These are phyloP conservation scores for Tolypocladium ophioglossoides DNA, from an alignment of 2,329 filamentous ascomycete genomes.

Conservation along the genomic window DNA sequence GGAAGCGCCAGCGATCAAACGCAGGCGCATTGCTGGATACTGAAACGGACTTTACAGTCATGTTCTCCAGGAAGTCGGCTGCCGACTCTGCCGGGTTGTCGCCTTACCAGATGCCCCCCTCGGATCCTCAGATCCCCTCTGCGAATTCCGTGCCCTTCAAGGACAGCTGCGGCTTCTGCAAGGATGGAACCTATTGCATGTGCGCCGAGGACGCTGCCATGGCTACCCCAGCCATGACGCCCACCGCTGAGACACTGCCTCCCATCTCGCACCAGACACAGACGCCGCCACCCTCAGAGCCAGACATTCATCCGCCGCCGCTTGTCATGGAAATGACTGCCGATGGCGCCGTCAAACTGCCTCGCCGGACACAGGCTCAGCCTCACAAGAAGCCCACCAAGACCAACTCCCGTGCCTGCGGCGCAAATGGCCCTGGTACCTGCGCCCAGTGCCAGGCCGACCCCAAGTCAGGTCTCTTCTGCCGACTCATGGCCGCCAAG, in stretches of 20 bases:
- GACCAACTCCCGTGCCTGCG: conserved; percentile 31
- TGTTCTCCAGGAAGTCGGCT: conserved; percentile 42
- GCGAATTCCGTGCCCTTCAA: conserved; percentile 33
- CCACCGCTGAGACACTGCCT: conserved; percentile 25
- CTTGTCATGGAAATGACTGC: conserved; percentile 49
- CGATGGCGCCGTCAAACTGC: conserved; percentile 51
- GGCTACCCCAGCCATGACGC: conserved; percentile 27
- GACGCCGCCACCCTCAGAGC: conserved; percentile 51
- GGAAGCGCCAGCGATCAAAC: conserved; percentile 44
- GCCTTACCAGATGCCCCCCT: conserved; percentile 1
- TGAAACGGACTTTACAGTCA: conserved; percentile 65
- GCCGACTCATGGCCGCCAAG: conserved; percentile 65
- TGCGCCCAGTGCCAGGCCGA: conserved; percentile 71
- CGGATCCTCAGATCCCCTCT: conserved; percentile 20
- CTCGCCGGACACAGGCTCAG: conserved; percentile 24
- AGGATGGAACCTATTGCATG: conserved; percentile 71
- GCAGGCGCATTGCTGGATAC: conserved; percentile 37
- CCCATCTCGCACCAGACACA: conserved; percentile 37
- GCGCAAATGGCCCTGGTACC: conserved; percentile 63
- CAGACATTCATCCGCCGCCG: conserved; percentile 41
- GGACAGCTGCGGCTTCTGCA: conserved; percentile 74
- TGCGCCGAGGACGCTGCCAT: conserved; percentile 53
- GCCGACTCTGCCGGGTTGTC: neutral
- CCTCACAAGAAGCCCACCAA: conserved; percentile 13
- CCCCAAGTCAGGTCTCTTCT: conserved; percentile 73